Base-by-base conservation (phyloP, 345 rosid species). In the Brassica incana region DNA sequence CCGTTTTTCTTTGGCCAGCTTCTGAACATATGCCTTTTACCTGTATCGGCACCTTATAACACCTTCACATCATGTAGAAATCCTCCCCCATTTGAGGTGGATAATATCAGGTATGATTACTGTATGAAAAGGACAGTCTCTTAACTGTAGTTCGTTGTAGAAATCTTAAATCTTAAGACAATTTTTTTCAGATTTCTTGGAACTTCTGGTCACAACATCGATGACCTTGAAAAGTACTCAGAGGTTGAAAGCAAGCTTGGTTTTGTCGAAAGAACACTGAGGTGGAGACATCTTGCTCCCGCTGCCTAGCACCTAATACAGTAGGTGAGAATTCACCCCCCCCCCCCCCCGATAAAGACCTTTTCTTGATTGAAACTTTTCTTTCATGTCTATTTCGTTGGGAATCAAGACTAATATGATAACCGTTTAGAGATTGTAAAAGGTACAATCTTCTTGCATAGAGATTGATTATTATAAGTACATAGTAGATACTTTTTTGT, bases 141-240 rank as follows among this genome's bases (percentile, higher is more conserved):
- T 23, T 23, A 23, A 23, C 25, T 23, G 25, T 6, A 43, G 52
- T 43, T 38, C 52, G 14, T 43, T 33, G 36, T 33, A 33, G 36
- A 23, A 23, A 23, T 23, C 25, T 23, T 23, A 33, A 33, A 33
- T 33, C 36, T 33, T 33, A 33, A 4, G 7, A 33, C 5, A 23
- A 33, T 6, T 33, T 5, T 33, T 33, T 33, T 5, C 36, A 33
- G 36, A 33, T 33, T 33, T 33, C 36, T 4, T 33, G 36, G 36
- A 33, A 33, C 36, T 33, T 33, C 43, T 45, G 99, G 97, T 80
- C 98, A 95, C 83, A 95, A 91, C 65, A 87, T 93, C 30, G 91
- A 91, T 67, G 99, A 93, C 85, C 94, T 95, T 65, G 84, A 84
- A 56, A 91, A 91, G 85, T 91, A 95, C 81, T 91, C 98, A 10